Percentiles rank a stretch among this genome's conserved stretches.
Evolutionary conservation across 1,284 basidiomycete genomes (phyloP).

Genomic region (Apiotrichum siamense): DNA sequence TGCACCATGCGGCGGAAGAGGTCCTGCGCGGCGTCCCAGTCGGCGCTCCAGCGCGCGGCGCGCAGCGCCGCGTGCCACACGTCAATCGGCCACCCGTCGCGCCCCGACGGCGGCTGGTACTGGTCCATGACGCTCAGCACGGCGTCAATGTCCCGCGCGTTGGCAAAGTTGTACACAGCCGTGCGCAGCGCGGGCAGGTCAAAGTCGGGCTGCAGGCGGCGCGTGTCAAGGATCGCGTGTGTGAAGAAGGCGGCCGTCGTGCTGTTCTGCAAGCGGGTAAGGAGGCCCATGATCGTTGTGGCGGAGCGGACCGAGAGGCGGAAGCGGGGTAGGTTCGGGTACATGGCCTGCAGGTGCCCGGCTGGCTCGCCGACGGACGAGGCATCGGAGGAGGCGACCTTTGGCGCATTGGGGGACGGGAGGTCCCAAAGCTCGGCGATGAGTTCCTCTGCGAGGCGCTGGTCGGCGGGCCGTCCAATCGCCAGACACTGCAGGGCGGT

Average conservation of each 20-base stretch:
- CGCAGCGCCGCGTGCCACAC: slow-evolving; percentile 23
- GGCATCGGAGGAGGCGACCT: slow-evolving; percentile 1
- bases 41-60: slow-evolving; percentile 29
- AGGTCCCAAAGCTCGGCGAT: slow-evolving; percentile 29
- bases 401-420: slow-evolving; percentile 20
- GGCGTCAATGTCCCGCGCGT: slow-evolving; percentile 15
- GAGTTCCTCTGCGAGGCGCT: slow-evolving; percentile 24
- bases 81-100: slow-evolving; percentile 24
- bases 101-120: slow-evolving; percentile 21
- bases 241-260: slow-evolving; percentile 20
- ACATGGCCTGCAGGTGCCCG: neutral
- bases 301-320: slow-evolving; percentile 17
- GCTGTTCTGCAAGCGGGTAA: slow-evolving; percentile 6
- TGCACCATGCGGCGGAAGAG: slow-evolving; percentile 29
- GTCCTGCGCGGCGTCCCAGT: slow-evolving; percentile 29
- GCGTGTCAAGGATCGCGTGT: slow-evolving; percentile 15
- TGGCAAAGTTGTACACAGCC: slow-evolving; percentile 8
- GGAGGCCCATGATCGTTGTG: slow-evolving; percentile 20
- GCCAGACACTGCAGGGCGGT: slow-evolving; percentile 25
- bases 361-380: neutral
- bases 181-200: slow-evolving; percentile 16
- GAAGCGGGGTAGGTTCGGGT: slow-evolving; percentile 11
- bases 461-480: slow-evolving; percentile 27
- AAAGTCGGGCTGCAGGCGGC: slow-evolving; percentile 4
- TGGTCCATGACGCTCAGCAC: slow-evolving; percentile 22